Conservation (phyloP, 2,329 filamentous ascomycete species). For the Arthroderma sp. region DNA sequence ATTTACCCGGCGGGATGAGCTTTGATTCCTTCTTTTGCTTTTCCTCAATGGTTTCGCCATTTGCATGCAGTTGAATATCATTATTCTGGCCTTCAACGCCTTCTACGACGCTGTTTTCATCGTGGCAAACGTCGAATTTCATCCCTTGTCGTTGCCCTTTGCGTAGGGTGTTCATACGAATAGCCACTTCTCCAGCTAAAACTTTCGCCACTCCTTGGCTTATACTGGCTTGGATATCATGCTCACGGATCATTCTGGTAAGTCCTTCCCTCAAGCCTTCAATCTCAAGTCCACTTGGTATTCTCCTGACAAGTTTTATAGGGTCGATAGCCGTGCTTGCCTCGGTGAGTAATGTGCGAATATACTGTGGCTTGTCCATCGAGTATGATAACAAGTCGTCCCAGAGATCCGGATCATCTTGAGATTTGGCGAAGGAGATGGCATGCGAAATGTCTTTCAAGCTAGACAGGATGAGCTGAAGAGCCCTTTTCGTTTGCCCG, state of each 20-base stretch:
- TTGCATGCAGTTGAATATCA: background rate
- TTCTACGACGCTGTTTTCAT: constrained; percentile 8
- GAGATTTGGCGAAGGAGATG: constrained; percentile 86
- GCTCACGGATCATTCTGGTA: constrained; percentile 82
- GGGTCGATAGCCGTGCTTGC: constrained; percentile 90
- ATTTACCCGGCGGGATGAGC: constrained; percentile 19
- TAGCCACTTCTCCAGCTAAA: constrained; percentile 72
- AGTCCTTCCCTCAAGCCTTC: constrained; percentile 80
- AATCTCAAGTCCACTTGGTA: constrained; percentile 86
- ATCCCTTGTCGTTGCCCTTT: constrained; percentile 72
- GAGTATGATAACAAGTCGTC: constrained; percentile 87
- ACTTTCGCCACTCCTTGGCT: constrained; percentile 80
- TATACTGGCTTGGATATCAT: constrained; percentile 90
- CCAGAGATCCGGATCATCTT: constrained; percentile 87
- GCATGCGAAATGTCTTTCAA: constrained; percentile 82
- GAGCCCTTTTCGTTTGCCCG: constrained; percentile 78
- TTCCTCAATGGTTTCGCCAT: background rate
- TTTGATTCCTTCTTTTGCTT: background rate
- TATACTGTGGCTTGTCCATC: constrained; percentile 96
- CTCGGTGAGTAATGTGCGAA: constrained; percentile 80
- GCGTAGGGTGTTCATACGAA: constrained; percentile 68
- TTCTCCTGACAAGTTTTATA: constrained; percentile 75
- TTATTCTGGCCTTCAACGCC: background rate
- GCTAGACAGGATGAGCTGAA: constrained; percentile 89
- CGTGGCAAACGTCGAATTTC: constrained; percentile 62